Conservation (phyloP, 2,329 filamentous ascomycete species). For the Colletotrichum sp. region DNA sequence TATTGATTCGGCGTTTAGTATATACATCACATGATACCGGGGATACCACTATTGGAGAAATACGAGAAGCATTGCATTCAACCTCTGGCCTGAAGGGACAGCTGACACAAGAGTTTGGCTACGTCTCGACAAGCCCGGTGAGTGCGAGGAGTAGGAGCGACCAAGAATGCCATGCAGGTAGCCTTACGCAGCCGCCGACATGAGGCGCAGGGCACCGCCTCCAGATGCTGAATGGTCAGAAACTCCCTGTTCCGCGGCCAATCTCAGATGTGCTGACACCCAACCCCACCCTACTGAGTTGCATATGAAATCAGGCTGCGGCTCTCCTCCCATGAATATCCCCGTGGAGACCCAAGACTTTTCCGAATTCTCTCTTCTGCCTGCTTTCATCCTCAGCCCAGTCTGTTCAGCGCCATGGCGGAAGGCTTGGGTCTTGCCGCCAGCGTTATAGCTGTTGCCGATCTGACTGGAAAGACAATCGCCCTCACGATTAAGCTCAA, state of each 20-base stretch:
- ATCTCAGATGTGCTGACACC: background rate
- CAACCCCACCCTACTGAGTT: no score
- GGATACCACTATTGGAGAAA: background rate
- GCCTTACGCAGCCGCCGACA: no score
- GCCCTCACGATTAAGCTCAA: background rate
- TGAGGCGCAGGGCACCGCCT: background rate
- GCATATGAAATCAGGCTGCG: background rate
- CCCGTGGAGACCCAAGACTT: no score
- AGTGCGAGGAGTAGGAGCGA: background rate
- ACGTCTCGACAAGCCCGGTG: fast-evolving
- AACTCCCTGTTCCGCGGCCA: background rate
- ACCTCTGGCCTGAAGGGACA: background rate
- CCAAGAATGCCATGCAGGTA: background rate
- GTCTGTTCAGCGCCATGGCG: background rate
- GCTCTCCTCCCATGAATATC: no score
- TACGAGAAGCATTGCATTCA: background rate
- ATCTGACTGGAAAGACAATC: background rate
- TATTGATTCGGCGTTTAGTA: background rate
- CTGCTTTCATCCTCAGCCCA: fast-evolving
- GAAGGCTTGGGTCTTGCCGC: fast-evolving
- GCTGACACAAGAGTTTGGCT: fast-evolving
- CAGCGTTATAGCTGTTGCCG: background rate
- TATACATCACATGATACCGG: background rate
- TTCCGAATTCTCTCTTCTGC: no score
- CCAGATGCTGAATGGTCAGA: background rate